Conservation (phyloP, 2,329 filamentous ascomycete genomes). For the Monosporascus sp. region DNA sequence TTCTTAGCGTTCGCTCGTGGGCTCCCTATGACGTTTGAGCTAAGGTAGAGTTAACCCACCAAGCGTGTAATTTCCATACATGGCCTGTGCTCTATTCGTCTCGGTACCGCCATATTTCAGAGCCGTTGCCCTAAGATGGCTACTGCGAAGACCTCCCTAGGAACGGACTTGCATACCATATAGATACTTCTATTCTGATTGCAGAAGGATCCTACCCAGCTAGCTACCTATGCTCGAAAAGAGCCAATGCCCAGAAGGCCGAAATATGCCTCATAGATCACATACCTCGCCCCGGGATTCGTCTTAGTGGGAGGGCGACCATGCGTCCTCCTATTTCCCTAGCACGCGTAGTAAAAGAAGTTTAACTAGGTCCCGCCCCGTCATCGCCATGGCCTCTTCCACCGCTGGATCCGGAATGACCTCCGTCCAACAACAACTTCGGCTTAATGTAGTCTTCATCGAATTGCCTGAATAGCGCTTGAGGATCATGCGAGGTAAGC, state of each 20-base stretch:
- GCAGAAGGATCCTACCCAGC: not conserved
- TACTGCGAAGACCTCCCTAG: no score
- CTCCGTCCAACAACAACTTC: slow-evolving; percentile 74
- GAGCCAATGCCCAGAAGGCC: not conserved
- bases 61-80: no score
- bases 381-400: slow-evolving; percentile 23
- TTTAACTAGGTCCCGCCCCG: not conserved
- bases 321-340: not conserved
- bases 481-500: slow-evolving; percentile 80
- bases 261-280: not conserved
- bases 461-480: slow-evolving; percentile 82
- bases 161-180: no score
- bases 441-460: slow-evolving; percentile 98
- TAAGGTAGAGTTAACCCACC: no score
- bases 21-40: no score
- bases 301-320: not conserved
- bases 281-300: not conserved
- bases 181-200: not conserved
- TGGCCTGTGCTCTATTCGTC: no score
- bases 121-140: no score
- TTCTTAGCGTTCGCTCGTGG: no score
- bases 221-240: not conserved
- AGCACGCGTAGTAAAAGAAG: not conserved
- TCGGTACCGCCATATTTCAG: no score
- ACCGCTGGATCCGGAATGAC: slow-evolving; percentile 22